phyloP scores from a whole-genome alignment of 345 rosid genomes.

The Populus tremula region DNA sequence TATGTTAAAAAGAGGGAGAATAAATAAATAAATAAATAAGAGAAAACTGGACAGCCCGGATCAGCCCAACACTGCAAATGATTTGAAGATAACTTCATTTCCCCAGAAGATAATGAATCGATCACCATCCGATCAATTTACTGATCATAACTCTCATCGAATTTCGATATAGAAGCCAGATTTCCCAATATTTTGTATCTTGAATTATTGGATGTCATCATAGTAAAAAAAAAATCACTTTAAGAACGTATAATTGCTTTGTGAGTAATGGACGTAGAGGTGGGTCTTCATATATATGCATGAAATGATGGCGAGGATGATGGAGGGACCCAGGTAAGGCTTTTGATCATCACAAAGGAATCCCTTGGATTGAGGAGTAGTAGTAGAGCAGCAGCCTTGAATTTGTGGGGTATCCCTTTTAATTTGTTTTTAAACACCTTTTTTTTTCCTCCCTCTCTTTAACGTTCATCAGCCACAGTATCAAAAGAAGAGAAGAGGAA shows the following conservation, averaged over 20 bases:
- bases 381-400: conserved; percentile 43
- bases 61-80: conserved; percentile 45
- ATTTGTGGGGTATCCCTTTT: conserved; percentile 36
- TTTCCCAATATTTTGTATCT: neutral
- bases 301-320: conserved; percentile 60
- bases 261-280: conserved; percentile 26
- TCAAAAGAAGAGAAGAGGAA: conserved; percentile 52
- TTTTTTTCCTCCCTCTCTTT: conserved; percentile 21
- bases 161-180: neutral
- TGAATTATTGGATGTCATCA: conserved; percentile 13
- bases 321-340: conserved; percentile 51
- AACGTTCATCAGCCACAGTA: conserved; percentile 48
- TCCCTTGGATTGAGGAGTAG: conserved; percentile 70
- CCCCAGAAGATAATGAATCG: conserved; percentile 24
- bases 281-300: conserved; percentile 50
- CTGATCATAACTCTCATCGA: conserved; percentile 8
- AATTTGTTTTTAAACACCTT: neutral
- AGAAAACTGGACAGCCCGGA: conserved; percentile 34
- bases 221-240: conserved; percentile 15
- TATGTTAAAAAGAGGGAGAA: neutral
- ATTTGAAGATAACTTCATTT: conserved; percentile 37
- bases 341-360: conserved; percentile 41
- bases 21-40: neutral
- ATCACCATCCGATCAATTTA: conserved; percentile 26
- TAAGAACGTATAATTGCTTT: conserved; percentile 19